Evolutionary conservation across 805 yeast species (phyloP).

Genomic region (Wickerhamomyces alni): DNA sequence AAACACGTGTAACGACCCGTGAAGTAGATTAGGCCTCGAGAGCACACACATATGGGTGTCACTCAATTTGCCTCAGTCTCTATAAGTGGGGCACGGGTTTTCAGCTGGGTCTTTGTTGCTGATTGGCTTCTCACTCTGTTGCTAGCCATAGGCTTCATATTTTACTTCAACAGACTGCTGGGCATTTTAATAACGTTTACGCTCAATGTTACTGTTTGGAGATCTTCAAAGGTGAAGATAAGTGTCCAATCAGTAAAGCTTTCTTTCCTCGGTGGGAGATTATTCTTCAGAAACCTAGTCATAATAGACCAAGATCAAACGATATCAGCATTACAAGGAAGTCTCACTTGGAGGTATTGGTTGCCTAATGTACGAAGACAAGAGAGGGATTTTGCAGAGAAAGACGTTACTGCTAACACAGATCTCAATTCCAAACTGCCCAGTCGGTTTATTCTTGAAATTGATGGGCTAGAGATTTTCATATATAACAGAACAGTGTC

Average conservation of each 20-base stretch:
- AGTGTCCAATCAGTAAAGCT: slow-evolving; percentile 69
- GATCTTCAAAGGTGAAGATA: slow-evolving; percentile 47
- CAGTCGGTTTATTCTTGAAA: slow-evolving; percentile 46
- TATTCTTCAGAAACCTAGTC: slow-evolving; percentile 70
- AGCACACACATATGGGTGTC: neutral
- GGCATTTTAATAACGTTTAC: slow-evolving; percentile 53
- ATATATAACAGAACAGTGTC: slow-evolving; percentile 75
- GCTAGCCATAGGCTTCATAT: slow-evolving; percentile 56
- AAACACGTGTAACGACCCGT: too few relatives aligned
- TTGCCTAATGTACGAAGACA: slow-evolving; percentile 35
- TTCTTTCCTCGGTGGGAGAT: slow-evolving; percentile 76
- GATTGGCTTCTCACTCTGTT: slow-evolving; percentile 74
- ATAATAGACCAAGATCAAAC: slow-evolving; percentile 72
- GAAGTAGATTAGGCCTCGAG: too few relatives aligned
- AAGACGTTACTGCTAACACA: slow-evolving; percentile 14
- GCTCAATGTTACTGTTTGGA: slow-evolving; percentile 58
- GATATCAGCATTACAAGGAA: slow-evolving; percentile 61
- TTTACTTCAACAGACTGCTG: slow-evolving; percentile 68
- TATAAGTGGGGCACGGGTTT: slow-evolving; percentile 24
- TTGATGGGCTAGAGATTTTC: slow-evolving; percentile 80
- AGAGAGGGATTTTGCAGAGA: slow-evolving; percentile 11
- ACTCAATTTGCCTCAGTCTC: slow-evolving; percentile 25
- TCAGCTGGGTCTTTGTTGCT: slow-evolving; percentile 72
- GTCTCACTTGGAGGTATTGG: slow-evolving; percentile 93
- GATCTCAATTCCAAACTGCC: slow-evolving; percentile 44